phyloP scores from a whole-genome alignment of 805 yeast species.

The Teunomyces stri region DNA sequence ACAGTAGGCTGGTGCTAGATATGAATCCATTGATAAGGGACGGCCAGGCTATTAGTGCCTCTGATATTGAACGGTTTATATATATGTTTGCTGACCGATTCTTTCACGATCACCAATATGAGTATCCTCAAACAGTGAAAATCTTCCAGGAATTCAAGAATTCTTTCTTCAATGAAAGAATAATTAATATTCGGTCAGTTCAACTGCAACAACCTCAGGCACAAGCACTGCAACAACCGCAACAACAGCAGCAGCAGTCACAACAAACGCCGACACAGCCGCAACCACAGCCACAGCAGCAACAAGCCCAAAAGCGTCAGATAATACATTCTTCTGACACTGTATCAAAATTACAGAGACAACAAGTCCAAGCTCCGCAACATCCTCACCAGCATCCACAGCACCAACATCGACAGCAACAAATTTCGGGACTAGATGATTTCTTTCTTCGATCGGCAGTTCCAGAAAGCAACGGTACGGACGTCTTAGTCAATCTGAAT shows the following conservation, averaged over 20 bases:
- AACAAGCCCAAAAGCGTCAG: slow-evolving; percentile 5
- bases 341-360: neutral
- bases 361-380: slow-evolving; percentile 3
- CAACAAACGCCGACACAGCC: slow-evolving; percentile 6
- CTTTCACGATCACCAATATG: slow-evolving; percentile 38
- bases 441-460: slow-evolving; percentile 10
- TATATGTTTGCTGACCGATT: slow-evolving; percentile 42
- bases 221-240: slow-evolving; percentile 7
- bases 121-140: slow-evolving; percentile 43
- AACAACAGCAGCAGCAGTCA: slow-evolving; percentile 6
- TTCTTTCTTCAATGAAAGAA: slow-evolving; percentile 41
- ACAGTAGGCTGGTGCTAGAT: slow-evolving; percentile 3
- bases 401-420: slow-evolving; percentile 2
- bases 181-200: slow-evolving; percentile 24
- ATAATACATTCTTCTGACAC: neutral
- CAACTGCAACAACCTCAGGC: slow-evolving; percentile 5
- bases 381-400: slow-evolving; percentile 2
- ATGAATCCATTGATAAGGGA: slow-evolving; percentile 5
- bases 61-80: slow-evolving; percentile 40
- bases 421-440: slow-evolving; percentile 11
- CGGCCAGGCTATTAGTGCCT: slow-evolving; percentile 5
- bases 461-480: neutral
- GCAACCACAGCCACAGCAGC: slow-evolving; percentile 5
- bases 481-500: neutral
- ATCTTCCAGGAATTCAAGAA: slow-evolving; percentile 43